These are phyloP conservation scores for Castanea sativa DNA, from an alignment of 306 rosid species.

Conservation along the genomic window DNA sequence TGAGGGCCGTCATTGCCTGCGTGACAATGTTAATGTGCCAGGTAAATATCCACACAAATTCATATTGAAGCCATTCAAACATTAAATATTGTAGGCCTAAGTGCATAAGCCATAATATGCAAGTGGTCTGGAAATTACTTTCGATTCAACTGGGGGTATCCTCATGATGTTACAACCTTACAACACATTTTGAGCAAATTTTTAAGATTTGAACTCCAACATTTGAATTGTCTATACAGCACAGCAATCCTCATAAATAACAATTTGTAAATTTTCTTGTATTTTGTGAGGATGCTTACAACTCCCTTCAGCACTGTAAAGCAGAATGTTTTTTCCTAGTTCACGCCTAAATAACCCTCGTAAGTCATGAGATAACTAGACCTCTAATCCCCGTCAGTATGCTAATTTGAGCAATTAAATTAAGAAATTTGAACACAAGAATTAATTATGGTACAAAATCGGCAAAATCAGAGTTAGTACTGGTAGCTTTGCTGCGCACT, in stretches of 20 bases:
- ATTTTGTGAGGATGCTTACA: neutral
- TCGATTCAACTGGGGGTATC: too few relatives aligned
- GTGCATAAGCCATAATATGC: too few relatives aligned
- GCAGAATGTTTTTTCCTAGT: neutral
- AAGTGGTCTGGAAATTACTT: too few relatives aligned
- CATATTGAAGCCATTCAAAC: too few relatives aligned
- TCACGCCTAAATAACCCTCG: neutral
- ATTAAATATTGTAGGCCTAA: too few relatives aligned
- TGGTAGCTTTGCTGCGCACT: constrained; percentile 17
- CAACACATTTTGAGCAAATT: neutral
- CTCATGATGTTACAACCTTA: too few relatives aligned
- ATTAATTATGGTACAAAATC: constrained; percentile 9
- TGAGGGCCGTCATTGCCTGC: too few relatives aligned
- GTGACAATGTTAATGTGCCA: too few relatives aligned
- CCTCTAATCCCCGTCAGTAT: neutral
- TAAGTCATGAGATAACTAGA: neutral
- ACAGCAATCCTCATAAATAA: neutral
- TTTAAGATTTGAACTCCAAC: neutral
- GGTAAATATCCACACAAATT: too few relatives aligned
- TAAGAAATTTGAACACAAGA: neutral
- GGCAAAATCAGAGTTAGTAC: constrained; percentile 11
- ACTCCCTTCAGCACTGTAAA: neutral
- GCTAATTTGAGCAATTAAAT: neutral
- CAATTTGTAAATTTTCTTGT: neutral
- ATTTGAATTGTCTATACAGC: neutral